These are phyloP conservation scores for Poa pratensis DNA, from an alignment of 176 grass and related monocot species.

Conservation along the genomic window DNA sequence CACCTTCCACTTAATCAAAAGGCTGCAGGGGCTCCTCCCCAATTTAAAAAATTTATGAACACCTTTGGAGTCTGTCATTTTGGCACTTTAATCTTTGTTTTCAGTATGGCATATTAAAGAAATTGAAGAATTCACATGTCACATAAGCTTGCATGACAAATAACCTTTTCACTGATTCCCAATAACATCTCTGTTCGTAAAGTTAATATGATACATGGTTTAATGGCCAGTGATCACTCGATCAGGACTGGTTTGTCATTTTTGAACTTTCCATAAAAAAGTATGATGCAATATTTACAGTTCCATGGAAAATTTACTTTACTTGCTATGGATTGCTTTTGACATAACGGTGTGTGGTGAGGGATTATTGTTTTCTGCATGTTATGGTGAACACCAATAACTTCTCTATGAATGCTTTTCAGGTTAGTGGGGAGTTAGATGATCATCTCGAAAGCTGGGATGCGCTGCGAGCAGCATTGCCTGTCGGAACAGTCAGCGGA, in stretches of 20 bases:
- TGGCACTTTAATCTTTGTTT: not conserved
- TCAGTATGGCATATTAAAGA: not conserved
- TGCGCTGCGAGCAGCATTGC: slow-evolving; percentile 83
- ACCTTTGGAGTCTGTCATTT: not conserved
- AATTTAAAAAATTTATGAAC: not conserved
- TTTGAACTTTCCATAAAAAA: not conserved
- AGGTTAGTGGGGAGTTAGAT: slow-evolving; percentile 75
- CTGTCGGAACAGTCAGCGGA: slow-evolving; percentile 94
- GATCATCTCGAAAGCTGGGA: slow-evolving; percentile 82
- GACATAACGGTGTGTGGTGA: not conserved
- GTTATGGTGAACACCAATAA: slow-evolving; percentile 31
- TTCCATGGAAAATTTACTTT: not conserved
- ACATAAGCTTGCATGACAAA: slow-evolving; percentile 10
- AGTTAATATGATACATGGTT: not conserved
- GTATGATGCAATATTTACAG: not conserved
- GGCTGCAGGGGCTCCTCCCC: not conserved
- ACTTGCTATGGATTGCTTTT: not conserved
- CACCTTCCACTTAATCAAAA: not conserved
- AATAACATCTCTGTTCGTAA: not conserved
- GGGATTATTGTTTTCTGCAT: slow-evolving; percentile 5
- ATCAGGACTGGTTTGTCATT: not conserved
- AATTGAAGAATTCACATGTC: not conserved
- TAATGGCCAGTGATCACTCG: not conserved
- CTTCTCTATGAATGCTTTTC: slow-evolving; percentile 24
- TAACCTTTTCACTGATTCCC: slow-evolving; percentile 20